Conservation (phyloP, 805 yeast species). For the Brettanomyces sp. region DNA sequence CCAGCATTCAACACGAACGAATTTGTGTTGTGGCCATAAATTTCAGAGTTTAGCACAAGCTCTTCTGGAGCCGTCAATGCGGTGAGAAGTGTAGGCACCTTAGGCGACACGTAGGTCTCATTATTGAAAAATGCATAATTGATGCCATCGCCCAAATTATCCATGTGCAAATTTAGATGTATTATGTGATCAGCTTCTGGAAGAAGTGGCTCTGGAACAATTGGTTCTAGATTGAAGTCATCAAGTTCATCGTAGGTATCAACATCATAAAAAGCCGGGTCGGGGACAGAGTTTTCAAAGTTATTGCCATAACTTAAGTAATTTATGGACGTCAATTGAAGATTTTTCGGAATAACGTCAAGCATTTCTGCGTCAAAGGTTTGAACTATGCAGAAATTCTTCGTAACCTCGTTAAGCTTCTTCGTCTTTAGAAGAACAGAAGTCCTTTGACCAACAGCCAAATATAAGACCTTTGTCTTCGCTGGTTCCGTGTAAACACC, state of each 20-base stretch:
- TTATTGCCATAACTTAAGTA: slow-evolving; percentile 40
- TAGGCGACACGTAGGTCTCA: slow-evolving; percentile 54
- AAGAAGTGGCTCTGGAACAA: slow-evolving; percentile 29
- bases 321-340: slow-evolving; percentile 46
- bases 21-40: slow-evolving; percentile 69
- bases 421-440: slow-evolving; percentile 59
- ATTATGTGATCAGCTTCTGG: slow-evolving; percentile 56
- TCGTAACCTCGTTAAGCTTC: slow-evolving; percentile 20
- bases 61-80: slow-evolving; percentile 50
- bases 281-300: slow-evolving; percentile 14
- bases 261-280: slow-evolving; percentile 13
- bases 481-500: slow-evolving; percentile 59
- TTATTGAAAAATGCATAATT: slow-evolving; percentile 72
- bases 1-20: slow-evolving; percentile 48
- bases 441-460: slow-evolving; percentile 78
- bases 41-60: slow-evolving; percentile 41
- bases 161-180: slow-evolving; percentile 53
- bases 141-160: slow-evolving; percentile 62
- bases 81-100: slow-evolving; percentile 61
- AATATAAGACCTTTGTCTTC: slow-evolving; percentile 43
- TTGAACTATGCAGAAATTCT: slow-evolving; percentile 54
- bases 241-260: slow-evolving; percentile 28
- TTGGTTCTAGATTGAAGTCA: slow-evolving; percentile 38
- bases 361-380: slow-evolving; percentile 58
- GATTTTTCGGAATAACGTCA: slow-evolving; percentile 54